A percentile compares a stretch with the other conserved stretches of the same genome.
These are phyloP conservation scores for Reutealis trisperma DNA, from an alignment of 345 rosid genomes.

Conservation along the genomic window DNA sequence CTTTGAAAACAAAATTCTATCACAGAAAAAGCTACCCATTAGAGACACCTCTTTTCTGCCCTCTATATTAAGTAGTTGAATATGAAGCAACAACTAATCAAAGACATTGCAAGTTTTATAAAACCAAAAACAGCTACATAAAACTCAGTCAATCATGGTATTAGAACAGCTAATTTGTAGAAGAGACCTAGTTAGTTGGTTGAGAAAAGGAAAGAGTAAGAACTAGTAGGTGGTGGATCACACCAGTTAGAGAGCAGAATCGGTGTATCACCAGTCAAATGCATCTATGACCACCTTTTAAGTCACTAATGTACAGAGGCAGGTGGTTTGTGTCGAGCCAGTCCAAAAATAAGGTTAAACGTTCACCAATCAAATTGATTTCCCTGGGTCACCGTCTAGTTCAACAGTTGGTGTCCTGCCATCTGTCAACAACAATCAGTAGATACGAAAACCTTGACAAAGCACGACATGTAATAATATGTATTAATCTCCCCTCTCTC, in stretches of 20 bases:
- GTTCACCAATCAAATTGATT: conserved; percentile 27
- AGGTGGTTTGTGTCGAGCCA: conserved; percentile 16
- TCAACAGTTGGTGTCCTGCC: conserved; percentile 22
- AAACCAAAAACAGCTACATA: conserved; percentile 12
- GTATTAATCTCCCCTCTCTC: neutral
- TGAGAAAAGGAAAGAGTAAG: neutral
- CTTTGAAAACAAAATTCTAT: conserved; percentile 6
- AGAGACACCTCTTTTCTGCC: conserved; percentile 6
- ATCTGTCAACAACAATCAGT: conserved; percentile 37
- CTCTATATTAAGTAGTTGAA: neutral
- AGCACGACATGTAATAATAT: neutral
- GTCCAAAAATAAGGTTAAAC: conserved; percentile 14
- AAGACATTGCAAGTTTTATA: conserved; percentile 4
- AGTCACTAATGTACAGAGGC: conserved; percentile 35
- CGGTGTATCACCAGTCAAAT: conserved; percentile 26
- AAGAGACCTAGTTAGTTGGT: conserved; percentile 11
- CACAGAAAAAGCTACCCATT: neutral
- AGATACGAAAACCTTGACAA: neutral
- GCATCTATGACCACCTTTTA: conserved; percentile 37
- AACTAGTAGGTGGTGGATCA: conserved; percentile 20
- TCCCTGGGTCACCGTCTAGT: conserved; percentile 25
- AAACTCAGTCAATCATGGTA: conserved; percentile 7
- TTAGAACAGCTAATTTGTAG: neutral
- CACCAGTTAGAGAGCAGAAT: conserved; percentile 35
- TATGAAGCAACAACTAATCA: conserved; percentile 13